Percentiles rank a stretch among this genome's conserved stretches.
Conservation (phyloP, 176 grass and related monocot genomes). For the Tillandsia leiboldiana region DNA sequence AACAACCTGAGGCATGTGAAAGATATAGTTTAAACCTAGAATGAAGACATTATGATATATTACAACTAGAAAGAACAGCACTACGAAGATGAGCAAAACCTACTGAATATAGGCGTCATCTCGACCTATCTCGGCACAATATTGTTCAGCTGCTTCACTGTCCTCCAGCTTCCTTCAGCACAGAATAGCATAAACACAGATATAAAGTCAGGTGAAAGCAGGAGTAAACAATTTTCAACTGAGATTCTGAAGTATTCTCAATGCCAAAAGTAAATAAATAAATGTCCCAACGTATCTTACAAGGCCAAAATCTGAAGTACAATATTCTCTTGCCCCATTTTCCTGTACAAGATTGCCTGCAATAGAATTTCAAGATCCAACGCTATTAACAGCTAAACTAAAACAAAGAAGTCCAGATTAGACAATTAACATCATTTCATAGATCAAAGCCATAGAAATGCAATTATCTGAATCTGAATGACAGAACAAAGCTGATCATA, state of each 20-base stretch:
- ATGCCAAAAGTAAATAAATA: slow-evolving; percentile 11
- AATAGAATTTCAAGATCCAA: slow-evolving; percentile 16
- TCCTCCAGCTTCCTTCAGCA: slow-evolving; percentile 85
- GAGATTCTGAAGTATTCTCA: neutral
- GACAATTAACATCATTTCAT: neutral
- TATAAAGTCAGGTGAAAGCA: slow-evolving; percentile 7
- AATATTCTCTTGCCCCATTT: slow-evolving; percentile 97
- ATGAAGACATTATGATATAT: slow-evolving; percentile 9
- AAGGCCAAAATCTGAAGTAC: slow-evolving; percentile 97
- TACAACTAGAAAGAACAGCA: neutral
- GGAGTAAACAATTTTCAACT: neutral
- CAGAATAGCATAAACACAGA: slow-evolving; percentile 15
- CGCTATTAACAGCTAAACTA: neutral
- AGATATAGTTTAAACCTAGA: slow-evolving; percentile 18
- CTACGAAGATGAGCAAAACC: slow-evolving; percentile 18
- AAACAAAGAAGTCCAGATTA: neutral
- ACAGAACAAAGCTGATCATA: neutral
- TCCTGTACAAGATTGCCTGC: slow-evolving; percentile 96
- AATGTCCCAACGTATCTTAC: slow-evolving; percentile 38
- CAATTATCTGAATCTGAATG: neutral
- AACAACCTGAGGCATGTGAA: slow-evolving; percentile 45
- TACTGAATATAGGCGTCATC: slow-evolving; percentile 99
- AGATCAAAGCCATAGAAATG: slow-evolving; percentile 1
- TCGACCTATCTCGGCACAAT: slow-evolving; percentile 92
- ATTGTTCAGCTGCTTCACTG: slow-evolving; percentile 93